Base-by-base conservation (phyloP, 2,329 filamentous ascomycete genomes). In the Escovopsis sp. region DNA sequence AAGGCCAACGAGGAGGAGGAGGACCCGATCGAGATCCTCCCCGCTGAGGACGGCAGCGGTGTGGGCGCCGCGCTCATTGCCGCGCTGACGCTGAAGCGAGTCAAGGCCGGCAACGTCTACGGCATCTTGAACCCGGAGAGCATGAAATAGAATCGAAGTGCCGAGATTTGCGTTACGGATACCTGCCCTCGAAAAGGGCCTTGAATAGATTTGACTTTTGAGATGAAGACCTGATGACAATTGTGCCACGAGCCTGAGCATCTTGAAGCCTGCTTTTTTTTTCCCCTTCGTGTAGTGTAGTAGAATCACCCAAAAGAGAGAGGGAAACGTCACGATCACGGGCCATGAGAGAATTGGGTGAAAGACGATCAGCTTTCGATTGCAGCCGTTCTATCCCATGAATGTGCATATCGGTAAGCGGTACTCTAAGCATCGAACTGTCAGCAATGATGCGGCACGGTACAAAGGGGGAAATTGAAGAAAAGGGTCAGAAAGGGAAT, bases 31-130 rank as follows among this genome's bases (percentile, higher is more conserved):
- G 81, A 88, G 66, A 79, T 96, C 50, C 63, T 89, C 50, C 81
- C 87, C 37, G 88, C 91, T 46, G 91, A 98, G 66, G 91, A 98
- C 60, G 91, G 91, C 49, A 89, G 82, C 50, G 91, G 89, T 74
- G 91, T 96, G n/a, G 89, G 89, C 51, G 91, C 89, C 36, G 91
- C 91, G 5, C 67, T 98, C 46, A 96, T 98, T 68, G 91, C 91
- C 7, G 77, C 77, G 11, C 57, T 81, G 57, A 81, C 77, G 12
- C 61, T 80, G 48, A 74, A 81, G 70, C 64, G 77, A 41, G 74
- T 79, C 47, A 66, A 74, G 56, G 67, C 70, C 39, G 77, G 77
- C 41, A 81, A 79, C 53, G 47, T 77, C 58, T 69, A 74, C 12
- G 77, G 77, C 55, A 76, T 81, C 47, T 59, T 79, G 53, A 73